Evolutionary conservation across 345 rosid genomes (phyloP).

Genomic region (Rhodomyrtus tomentosa): DNA sequence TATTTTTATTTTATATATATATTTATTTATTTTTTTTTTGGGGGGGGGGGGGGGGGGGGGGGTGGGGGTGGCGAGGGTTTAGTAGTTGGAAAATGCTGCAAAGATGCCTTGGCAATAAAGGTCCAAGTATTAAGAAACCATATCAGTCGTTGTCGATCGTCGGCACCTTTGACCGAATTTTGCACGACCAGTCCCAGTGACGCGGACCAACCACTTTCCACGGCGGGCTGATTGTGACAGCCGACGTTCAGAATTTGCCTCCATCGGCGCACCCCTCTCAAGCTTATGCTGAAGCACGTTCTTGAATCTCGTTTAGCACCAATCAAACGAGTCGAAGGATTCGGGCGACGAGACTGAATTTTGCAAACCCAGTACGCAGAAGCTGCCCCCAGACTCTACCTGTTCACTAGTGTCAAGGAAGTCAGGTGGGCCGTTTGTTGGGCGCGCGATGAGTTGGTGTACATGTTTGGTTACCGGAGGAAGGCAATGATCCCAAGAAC

Average conservation of each 20-base stretch:
- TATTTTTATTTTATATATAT: too few species aligned
- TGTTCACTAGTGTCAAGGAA: background rate
- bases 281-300: background rate
- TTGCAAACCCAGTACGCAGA: background rate
- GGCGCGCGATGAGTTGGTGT: background rate
- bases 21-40: too few species aligned
- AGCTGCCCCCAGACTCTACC: background rate
- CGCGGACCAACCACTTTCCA: background rate
- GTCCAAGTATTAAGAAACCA: conserved; percentile 9
- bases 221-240: background rate
- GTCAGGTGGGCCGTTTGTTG: background rate
- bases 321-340: too few species aligned
- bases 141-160: background rate
- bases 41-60: too few species aligned
- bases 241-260: background rate
- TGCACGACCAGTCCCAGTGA: background rate
- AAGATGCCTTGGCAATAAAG: conserved; percentile 13
- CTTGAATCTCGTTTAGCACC: background rate
- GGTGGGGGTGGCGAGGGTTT: background rate
- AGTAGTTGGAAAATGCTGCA: conserved; percentile 1
- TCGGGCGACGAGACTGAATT: background rate
- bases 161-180: background rate
- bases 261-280: background rate
- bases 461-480: background rate
- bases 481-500: background rate